Evolutionary conservation across 2,329 filamentous ascomycete genomes (phyloP).

Genomic region (Pseudogymnoascus sp.): DNA sequence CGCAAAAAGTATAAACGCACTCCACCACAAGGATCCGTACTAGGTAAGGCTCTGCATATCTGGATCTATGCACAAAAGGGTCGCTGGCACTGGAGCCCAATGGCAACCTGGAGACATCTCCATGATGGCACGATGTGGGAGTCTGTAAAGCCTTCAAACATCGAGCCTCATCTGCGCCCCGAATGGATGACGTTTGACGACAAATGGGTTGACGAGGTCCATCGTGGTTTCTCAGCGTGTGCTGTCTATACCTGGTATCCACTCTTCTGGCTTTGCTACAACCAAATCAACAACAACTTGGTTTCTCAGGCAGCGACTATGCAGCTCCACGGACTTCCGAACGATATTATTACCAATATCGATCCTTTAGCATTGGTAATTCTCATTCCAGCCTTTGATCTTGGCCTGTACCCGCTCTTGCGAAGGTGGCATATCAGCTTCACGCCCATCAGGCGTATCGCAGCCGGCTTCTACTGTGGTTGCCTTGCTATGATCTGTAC

Average conservation of each 20-base stretch:
- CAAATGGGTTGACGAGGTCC: slow-evolving; percentile 70
- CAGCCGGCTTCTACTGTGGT: slow-evolving; percentile 50
- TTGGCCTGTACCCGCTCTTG: slow-evolving; percentile 58
- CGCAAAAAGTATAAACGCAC: slow-evolving; percentile 44
- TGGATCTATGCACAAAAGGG: slow-evolving; percentile 52
- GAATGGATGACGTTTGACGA: slow-evolving; percentile 74
- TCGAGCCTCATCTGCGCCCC: slow-evolving; percentile 47
- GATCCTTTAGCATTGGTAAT: slow-evolving; percentile 68
- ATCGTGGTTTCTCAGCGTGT: slow-evolving; percentile 60
- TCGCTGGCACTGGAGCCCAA: slow-evolving; percentile 38
- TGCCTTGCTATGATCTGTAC: too few relatives aligned
- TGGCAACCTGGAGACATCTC: not conserved
- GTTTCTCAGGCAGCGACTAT: slow-evolving; percentile 46
- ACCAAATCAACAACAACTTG: slow-evolving; percentile 29
- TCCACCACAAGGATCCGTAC: slow-evolving; percentile 27
- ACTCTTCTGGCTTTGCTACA: slow-evolving; percentile 28
- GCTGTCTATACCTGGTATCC: slow-evolving; percentile 54
- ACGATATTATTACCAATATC: slow-evolving; percentile 69
- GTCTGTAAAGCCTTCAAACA: slow-evolving; percentile 54
- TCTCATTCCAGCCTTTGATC: slow-evolving; percentile 63
- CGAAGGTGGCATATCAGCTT: slow-evolving; percentile 56
- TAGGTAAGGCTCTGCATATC: slow-evolving; percentile 56
- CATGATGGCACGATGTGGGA: slow-evolving; percentile 41
- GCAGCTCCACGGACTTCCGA: slow-evolving; percentile 63
- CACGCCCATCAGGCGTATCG: slow-evolving; percentile 68